Evolutionary conservation across 345 rosid species (phyloP).

Genomic region (Laguncularia racemosa): DNA sequence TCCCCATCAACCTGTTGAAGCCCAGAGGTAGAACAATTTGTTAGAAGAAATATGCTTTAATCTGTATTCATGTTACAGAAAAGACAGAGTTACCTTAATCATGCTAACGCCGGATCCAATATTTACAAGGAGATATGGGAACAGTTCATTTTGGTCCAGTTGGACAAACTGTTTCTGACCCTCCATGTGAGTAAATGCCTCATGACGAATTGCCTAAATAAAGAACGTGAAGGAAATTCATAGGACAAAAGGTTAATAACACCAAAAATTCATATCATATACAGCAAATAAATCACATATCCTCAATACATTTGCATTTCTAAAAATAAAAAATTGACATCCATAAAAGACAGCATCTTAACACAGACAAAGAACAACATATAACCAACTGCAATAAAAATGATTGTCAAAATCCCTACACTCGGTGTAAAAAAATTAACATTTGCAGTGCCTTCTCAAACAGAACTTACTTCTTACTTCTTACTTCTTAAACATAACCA

Average conservation of each 20-base stretch:
- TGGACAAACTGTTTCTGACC: slow-evolving; percentile 93
- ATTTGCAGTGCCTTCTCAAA: no score
- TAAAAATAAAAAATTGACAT: no score
- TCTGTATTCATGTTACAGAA: slow-evolving; percentile 4
- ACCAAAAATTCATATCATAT: neutral
- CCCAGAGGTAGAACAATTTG: slow-evolving; percentile 10
- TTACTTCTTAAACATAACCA: no score
- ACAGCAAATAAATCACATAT: neutral
- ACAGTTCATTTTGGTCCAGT: slow-evolving; percentile 82
- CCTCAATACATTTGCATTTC: no score
- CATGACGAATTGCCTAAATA: slow-evolving; percentile 96
- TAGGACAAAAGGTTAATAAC: neutral
- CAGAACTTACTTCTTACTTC: no score
- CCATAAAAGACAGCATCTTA: no score
- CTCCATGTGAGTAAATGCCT: slow-evolving; percentile 97
- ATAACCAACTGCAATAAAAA: no score
- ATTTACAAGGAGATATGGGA: slow-evolving; percentile 96
- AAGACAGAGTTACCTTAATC: slow-evolving; percentile 61
- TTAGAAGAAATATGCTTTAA: slow-evolving; percentile 3
- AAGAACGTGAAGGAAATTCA: neutral
- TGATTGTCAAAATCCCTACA: no score
- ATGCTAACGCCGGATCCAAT: slow-evolving; percentile 99
- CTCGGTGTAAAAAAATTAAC: no score
- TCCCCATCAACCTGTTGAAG: slow-evolving; percentile 78
- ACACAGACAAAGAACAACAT: no score